Percentiles rank a stretch among this genome's conserved stretches.
These are phyloP conservation scores for Mortierella sp. DNA, from an alignment of 371 early-diverging fungal species.

Conservation along the genomic window DNA sequence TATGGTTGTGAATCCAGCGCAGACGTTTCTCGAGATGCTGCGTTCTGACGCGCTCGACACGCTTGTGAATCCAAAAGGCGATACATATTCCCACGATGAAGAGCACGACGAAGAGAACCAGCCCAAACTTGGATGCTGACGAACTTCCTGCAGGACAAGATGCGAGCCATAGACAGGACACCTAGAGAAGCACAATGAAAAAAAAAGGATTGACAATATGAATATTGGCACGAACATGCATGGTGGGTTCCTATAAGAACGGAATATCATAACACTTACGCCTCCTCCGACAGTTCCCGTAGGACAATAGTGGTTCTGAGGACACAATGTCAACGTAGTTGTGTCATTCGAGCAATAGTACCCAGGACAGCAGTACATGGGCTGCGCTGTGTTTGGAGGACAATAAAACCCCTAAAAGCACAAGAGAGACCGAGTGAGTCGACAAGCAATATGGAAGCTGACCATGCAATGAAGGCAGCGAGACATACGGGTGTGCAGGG, in stretches of 20 bases:
- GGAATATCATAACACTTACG: constrained; percentile 13
- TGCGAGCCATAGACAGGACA: constrained; percentile 51
- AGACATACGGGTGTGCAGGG: constrained; percentile 26
- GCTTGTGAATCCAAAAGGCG: constrained; percentile 42
- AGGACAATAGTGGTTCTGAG: constrained; percentile 55
- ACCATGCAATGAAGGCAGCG: not conserved
- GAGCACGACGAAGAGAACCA: constrained; percentile 38
- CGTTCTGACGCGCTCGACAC: constrained; percentile 22
- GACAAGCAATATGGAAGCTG: not conserved
- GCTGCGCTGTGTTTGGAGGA: constrained; percentile 60
- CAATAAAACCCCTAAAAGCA: constrained; percentile 55
- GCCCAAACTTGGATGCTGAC: constrained; percentile 53
- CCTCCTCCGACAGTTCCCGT: constrained; percentile 40
- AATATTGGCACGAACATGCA: too few relatives aligned
- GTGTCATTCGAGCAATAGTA: constrained; percentile 59
- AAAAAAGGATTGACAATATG: not conserved
- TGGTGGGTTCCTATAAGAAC: too few relatives aligned
- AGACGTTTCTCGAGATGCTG: constrained; percentile 51
- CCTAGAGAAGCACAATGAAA: constrained; percentile 3
- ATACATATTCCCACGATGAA: constrained; percentile 35
- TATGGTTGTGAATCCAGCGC: constrained; percentile 48
- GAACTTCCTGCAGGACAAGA: constrained; percentile 45
- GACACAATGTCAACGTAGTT: constrained; percentile 47
- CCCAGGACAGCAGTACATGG: constrained; percentile 60
- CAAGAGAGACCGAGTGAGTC: not conserved